A percentile compares a stretch with the other conserved stretches of the same genome.
Evolutionary conservation across 257 asterid genomes (phyloP).

Genomic region (Ajuga chamaepitys): DNA sequence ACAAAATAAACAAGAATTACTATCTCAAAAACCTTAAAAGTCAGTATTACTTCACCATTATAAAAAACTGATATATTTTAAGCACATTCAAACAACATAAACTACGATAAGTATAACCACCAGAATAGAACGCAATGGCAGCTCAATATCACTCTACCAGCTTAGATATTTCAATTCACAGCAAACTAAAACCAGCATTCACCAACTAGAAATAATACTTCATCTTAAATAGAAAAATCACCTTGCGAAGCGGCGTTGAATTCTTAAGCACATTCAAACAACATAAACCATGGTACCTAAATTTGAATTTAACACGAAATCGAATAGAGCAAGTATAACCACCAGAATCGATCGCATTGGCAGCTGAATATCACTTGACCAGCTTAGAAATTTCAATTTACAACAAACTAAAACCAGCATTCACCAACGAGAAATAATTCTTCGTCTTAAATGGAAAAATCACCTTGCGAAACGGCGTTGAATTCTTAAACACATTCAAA

Average conservation of each 20-base stretch:
- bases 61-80: neutral
- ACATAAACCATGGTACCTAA: neutral
- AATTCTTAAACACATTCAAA: neutral
- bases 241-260: slow-evolving; percentile 25
- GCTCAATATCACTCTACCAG: neutral
- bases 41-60: neutral
- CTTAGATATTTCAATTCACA: neutral
- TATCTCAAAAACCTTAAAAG: neutral
- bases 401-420: neutral
- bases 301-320: neutral
- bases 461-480: slow-evolving; percentile 28
- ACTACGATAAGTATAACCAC: neutral
- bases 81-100: neutral
- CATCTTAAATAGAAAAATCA: neutral
- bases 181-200: neutral
- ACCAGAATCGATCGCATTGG: neutral
- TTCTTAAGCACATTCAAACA: neutral
- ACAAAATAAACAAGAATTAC: neutral
- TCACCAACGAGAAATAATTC: slow-evolving; percentile 3
- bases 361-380: neutral
- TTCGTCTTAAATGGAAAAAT: neutral
- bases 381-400: neutral
- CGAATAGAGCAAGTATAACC: neutral
- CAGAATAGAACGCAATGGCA: neutral
- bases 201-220: slow-evolving; percentile 4